Evolutionary conservation across 768 basidiomycete species (phyloP), one percentile per base, ranked within the genome.

Genomic region (Auricularia auricula-judae): DNA sequence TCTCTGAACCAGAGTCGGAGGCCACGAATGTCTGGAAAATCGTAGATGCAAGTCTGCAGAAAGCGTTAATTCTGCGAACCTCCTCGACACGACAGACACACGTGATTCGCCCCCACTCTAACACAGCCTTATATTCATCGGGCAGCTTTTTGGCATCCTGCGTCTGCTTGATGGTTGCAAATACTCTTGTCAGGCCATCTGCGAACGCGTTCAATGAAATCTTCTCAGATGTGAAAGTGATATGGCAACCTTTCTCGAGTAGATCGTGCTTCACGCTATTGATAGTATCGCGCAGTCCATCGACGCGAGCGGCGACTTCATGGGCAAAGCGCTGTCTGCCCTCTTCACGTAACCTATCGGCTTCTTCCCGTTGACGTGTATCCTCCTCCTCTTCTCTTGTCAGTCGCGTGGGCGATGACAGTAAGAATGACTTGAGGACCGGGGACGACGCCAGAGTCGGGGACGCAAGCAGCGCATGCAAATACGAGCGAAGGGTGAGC

Each of bases 41-140:
- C 2, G 97, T 95, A 4, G 97, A 96, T 0, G 97, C 97, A 68
- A 98, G 79, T 42, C 95, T 98, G 70, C 7, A 39, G 29, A 29
- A 29, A 29, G 29, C 29, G 29, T 29, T 29, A 29, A 29, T 29
- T 29, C 29, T 29, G 29, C 29, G 29, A 29, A 2, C 29, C 3
- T 29, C 29, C 29, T 29, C 29, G 2, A 29, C 29, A 29, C 29
- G 12, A 42, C 12, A 42, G 8, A 81, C 93, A 72, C 66, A 96
- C 93, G 96, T 96, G 72, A 98, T 97, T 63, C 95, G 80, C 4
- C 90, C 97, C 96, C 97, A 99, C 74, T 98, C 96, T 5, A 96
- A 72, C 58, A 98, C 93, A 47, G 93, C 90, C 68, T 84, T 81
- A 70, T 94, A 98, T 66, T 95, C 91, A 5, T 78, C 73, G 4